Conservation (phyloP, 2,329 filamentous ascomycete species). For the Talaromyces verruculosus region DNA sequence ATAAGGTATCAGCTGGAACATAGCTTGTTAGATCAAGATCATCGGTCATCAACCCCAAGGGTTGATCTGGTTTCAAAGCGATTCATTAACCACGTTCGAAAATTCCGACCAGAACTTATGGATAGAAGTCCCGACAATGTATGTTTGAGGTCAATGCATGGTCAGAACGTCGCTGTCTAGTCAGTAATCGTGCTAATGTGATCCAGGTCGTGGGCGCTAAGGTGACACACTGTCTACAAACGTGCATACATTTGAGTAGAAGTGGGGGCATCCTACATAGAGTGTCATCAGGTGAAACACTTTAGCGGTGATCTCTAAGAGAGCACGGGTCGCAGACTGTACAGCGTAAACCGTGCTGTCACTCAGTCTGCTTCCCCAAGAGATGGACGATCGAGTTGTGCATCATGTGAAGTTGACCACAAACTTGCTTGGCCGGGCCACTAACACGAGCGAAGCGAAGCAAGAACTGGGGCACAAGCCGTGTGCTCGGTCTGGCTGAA, state of each 20-base stretch:
- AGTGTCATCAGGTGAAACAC: conserved; percentile 7
- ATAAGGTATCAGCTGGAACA: not conserved
- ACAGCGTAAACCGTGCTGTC: not conserved
- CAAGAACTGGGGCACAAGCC: not conserved
- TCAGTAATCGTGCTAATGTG: not conserved
- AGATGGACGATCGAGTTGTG: not conserved
- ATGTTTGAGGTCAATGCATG: conserved; percentile 5
- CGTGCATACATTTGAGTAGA: not conserved
- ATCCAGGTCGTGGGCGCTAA: conserved; percentile 3
- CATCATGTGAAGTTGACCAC: not conserved
- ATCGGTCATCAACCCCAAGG: not conserved
- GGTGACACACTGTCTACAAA: not conserved
- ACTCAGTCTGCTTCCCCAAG: not conserved
- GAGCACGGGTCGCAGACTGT: not conserved
- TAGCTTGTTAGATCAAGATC: not conserved
- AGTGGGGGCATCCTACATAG: conserved; percentile 1
- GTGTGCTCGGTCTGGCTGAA: not conserved
- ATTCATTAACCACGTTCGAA: not conserved
- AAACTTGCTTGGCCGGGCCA: not conserved
- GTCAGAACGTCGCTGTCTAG: not conserved
- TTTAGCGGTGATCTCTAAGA: not conserved
- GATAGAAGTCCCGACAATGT: not conserved
- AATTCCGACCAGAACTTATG: not conserved
- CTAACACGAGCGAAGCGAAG: not conserved
- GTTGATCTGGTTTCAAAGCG: conserved; percentile 5